phyloP scores from a whole-genome alignment of 108 stramenopile genomes.

The Nitzschia sp. region DNA sequence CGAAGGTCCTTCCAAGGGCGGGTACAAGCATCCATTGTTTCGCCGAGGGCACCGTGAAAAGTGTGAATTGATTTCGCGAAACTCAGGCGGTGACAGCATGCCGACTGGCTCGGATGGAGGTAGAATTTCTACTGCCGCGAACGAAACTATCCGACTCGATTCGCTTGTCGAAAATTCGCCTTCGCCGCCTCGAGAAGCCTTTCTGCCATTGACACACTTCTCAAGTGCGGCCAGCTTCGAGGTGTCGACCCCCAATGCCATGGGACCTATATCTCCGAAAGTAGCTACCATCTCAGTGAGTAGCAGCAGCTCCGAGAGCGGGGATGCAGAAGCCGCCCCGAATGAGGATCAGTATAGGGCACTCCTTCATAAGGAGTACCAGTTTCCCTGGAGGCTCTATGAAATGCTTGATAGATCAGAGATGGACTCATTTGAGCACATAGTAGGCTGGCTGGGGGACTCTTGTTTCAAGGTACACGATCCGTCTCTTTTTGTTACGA shows the following conservation, averaged over 20 bases:
- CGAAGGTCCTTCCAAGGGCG: slow-evolving; percentile 32
- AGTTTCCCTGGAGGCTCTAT: slow-evolving; percentile 45
- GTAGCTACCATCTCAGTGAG: background rate
- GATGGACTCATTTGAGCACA: slow-evolving; percentile 20
- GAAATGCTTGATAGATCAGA: slow-evolving; percentile 40
- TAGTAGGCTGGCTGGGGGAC: slow-evolving; percentile 47
- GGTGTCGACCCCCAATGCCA: background rate
- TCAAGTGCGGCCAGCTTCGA: no score
- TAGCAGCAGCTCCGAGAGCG: background rate
- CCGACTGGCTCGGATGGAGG: background rate
- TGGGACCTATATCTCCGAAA: background rate
- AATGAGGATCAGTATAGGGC: slow-evolving; percentile 10
- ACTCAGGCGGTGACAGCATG: slow-evolving; percentile 2
- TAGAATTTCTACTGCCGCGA: background rate
- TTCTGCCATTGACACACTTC: no score
- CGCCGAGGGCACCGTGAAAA: slow-evolving; percentile 12
- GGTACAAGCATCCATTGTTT: slow-evolving; percentile 46
- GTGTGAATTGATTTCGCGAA: slow-evolving; percentile 27
- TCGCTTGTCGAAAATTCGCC: no score
- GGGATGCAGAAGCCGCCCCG: background rate
- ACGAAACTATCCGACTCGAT: background rate
- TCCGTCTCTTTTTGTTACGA: slow-evolving; percentile 50
- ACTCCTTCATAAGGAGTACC: slow-evolving; percentile 31
- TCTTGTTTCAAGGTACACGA: slow-evolving; percentile 62
- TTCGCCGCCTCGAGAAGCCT: no score